Conservation (phyloP, 75 land plant species). For the Sequoia sempervirens region DNA sequence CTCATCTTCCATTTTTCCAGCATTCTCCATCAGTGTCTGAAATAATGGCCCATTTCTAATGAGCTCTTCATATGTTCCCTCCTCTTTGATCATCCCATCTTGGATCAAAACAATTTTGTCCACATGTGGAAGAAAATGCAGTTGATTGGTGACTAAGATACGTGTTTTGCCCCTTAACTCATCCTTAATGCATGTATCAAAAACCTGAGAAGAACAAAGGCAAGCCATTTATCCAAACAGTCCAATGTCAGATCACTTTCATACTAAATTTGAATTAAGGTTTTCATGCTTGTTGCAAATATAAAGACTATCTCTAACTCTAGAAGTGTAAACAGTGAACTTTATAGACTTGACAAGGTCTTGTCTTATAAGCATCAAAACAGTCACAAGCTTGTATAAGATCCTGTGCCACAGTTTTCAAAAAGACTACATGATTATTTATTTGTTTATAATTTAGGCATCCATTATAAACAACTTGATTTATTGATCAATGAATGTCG, state of each 20-base stretch:
- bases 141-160: conserved; percentile 93
- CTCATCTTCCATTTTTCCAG: conserved; percentile 88
- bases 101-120: conserved; percentile 82
- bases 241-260: neutral
- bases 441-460: neutral
- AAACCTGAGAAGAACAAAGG: conserved; percentile 10
- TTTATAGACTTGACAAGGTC: neutral
- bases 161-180: conserved; percentile 81
- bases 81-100: conserved; percentile 85
- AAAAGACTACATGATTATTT: neutral
- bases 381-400: neutral
- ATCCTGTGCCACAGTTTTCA: neutral
- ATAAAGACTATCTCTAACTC: neutral
- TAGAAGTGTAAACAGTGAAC: neutral
- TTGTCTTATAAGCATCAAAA: neutral
- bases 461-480: neutral
- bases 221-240: neutral
- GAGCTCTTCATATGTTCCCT: conserved; percentile 87
- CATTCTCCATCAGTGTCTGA: conserved; percentile 95
- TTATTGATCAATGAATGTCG: neutral
- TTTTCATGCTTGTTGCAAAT: neutral
- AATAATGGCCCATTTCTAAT: conserved; percentile 65
- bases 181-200: conserved; percentile 68
- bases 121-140: conserved; percentile 93
- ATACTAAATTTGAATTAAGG: neutral